Base-by-base conservation (phyloP, 768 basidiomycete genomes). In the Cystobasidium ongulense region DNA sequence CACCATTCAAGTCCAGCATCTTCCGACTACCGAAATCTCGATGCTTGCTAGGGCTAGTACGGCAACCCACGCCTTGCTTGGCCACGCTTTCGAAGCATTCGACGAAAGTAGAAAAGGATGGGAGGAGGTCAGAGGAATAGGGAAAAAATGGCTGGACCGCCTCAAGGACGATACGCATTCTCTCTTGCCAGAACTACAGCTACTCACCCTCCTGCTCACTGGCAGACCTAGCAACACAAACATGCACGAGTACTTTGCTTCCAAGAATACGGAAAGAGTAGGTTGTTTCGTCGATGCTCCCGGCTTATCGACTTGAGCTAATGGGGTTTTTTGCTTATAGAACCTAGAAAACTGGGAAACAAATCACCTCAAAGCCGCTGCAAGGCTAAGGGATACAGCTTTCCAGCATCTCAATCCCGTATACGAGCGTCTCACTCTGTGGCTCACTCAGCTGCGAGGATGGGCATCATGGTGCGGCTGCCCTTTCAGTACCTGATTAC, bases 321-420 rank as follows among this genome's bases (percentile, higher is more conserved):
- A 67, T 29, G 41, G 2, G 62, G 43, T n/a, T 25, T 11, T 1
- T 17, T 0, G 7, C 38, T 23, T 17, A 11, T 35, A 76, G 77
- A 67, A 63, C 13, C 59, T 80, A 11, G 53, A 52, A 10, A 76
- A 76, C 21, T 80, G 80, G 80, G 80, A 80, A 36, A 31, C 38
- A 17, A 66, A 75, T 18, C 76, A 77, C 43, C 59, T 63, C 1
- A 38, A 31, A 1, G 76, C 77, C 1, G 71, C 78, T 17, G 73
- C 73, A 0, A 54, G 57, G 2, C 61, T 79, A 23, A 67, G 76
- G 4, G 23, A 70, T 21, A 75, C 72, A 13, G 65, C 74, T 13
- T 79, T 74, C 66, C 64, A 68, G 43, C 72, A 72, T 39, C 29
- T 80, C 10, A 57, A 17, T 0, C 76, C 79, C 0, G 76, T 75